phyloP scores from a whole-genome alignment of 23 red algal species.

The Gracilaria domingensis region DNA sequence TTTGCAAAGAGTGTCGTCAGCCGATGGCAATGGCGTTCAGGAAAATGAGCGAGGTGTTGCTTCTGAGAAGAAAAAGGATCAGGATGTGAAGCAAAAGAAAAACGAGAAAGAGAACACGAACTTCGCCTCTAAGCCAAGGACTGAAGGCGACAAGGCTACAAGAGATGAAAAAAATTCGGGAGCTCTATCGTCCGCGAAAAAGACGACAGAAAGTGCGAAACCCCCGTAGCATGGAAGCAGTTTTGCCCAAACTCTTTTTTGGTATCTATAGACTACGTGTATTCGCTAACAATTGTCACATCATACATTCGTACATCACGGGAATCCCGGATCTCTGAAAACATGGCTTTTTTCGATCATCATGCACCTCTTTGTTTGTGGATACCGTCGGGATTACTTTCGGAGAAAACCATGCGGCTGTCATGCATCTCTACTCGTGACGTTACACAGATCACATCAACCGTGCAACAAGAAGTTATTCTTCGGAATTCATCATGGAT shows the following conservation, averaged over 20 bases:
- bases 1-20: no score
- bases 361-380: no score
- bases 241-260: neutral
- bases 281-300: neutral
- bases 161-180: neutral
- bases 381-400: neutral
- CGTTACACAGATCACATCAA: neutral
- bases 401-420: no score
- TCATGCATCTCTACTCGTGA: no score
- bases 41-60: neutral
- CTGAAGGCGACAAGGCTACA: neutral
- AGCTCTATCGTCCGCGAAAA: neutral
- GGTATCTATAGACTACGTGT: no score
- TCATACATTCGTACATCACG: neutral
- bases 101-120: neutral
- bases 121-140: neutral
- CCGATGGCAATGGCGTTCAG: neutral
- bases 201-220: neutral
- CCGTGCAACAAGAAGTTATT: neutral
- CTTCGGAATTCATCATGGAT: no score
- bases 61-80: neutral
- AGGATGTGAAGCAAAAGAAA: neutral
- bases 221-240: neutral
- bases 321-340: neutral
- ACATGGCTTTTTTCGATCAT: neutral